Conservation (phyloP, 192 early-diverging fungal species). For the Diversispora epigaea region DNA sequence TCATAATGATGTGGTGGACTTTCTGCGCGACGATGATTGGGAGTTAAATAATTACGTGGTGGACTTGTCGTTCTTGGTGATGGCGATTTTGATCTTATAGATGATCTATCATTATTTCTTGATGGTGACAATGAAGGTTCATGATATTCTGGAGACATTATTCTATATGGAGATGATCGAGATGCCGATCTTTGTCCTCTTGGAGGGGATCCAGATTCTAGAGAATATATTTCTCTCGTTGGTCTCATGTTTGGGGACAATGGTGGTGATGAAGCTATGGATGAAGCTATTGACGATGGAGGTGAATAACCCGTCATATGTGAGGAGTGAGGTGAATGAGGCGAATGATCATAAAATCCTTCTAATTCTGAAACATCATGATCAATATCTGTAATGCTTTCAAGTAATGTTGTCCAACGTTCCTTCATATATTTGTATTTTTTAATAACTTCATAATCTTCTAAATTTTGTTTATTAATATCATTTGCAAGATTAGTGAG, state of each 20-base stretch:
- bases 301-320: slow-evolving; percentile 16
- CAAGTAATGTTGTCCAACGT: slow-evolving; percentile 52
- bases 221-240: slow-evolving; percentile 8
- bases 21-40: neutral
- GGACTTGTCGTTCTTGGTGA: slow-evolving; percentile 28
- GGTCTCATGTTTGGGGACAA: slow-evolving; percentile 26
- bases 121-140: slow-evolving; percentile 23
- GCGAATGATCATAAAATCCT: slow-evolving; percentile 33
- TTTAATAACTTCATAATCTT: slow-evolving; percentile 44
- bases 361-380: slow-evolving; percentile 41
- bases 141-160: neutral
- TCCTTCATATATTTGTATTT: slow-evolving; percentile 52
- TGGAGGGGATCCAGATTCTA: slow-evolving; percentile 18
- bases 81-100: slow-evolving; percentile 26
- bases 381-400: slow-evolving; percentile 41
- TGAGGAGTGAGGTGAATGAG: neutral
- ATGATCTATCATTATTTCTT: slow-evolving; percentile 27
- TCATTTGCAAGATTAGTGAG: slow-evolving; percentile 54
- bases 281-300: slow-evolving; percentile 32
- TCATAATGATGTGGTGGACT: slow-evolving; percentile 3
- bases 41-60: neutral
- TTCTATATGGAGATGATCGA: slow-evolving; percentile 24
- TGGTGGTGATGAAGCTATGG: slow-evolving; percentile 32
- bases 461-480: slow-evolving; percentile 49
- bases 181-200: slow-evolving; percentile 13